phyloP scores from a whole-genome alignment of 2,329 filamentous ascomycete genomes.

The Hawksworthiomyces lignivorus region DNA sequence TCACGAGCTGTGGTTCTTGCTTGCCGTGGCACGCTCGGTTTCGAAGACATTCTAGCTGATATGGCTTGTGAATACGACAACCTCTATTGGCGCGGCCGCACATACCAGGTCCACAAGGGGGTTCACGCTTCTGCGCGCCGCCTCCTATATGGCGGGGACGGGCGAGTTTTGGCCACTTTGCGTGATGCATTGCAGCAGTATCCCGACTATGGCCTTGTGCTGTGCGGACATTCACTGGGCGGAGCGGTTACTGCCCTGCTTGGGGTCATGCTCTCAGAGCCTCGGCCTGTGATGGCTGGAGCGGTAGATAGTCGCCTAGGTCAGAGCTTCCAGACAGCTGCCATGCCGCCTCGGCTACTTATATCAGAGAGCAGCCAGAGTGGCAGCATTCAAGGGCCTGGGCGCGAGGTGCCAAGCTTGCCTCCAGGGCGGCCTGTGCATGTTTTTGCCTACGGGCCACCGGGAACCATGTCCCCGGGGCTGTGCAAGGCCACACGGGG shows the following conservation, averaged over 20 bases:
- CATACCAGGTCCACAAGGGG: slow-evolving; percentile 66
- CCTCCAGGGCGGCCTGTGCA: slow-evolving; percentile 65
- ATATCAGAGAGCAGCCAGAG: slow-evolving; percentile 15
- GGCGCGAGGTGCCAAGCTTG: slow-evolving; percentile 31
- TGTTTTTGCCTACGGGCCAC: slow-evolving; percentile 71
- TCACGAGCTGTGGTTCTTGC: slow-evolving; percentile 66
- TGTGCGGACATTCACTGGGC: slow-evolving; percentile 62
- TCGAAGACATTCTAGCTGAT: slow-evolving; percentile 66
- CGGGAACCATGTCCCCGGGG: slow-evolving; percentile 62
- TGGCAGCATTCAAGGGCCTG: background rate
- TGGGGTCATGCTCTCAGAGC: slow-evolving; percentile 63
- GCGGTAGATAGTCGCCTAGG: slow-evolving; percentile 30
- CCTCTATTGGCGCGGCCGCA: slow-evolving; percentile 52
- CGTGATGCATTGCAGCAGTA: slow-evolving; percentile 59
- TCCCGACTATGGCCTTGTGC: slow-evolving; percentile 60
- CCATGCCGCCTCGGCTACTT: slow-evolving; percentile 35
- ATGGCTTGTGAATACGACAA: slow-evolving; percentile 69
- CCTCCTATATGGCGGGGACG: slow-evolving; percentile 59
- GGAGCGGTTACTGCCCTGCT: slow-evolving; percentile 63
- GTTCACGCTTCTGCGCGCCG: slow-evolving; percentile 64
- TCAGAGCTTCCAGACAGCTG: slow-evolving; percentile 45
- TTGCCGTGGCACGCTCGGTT: slow-evolving; percentile 63
- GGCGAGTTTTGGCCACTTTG: slow-evolving; percentile 58
- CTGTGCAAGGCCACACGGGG: slow-evolving; percentile 64
- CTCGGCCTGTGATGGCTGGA: slow-evolving; percentile 25